A percentile compares a stretch with the other conserved stretches of the same genome.
Conservation (phyloP, 1,139 yeast species). For the Entelexis sorbosivorans region DNA sequence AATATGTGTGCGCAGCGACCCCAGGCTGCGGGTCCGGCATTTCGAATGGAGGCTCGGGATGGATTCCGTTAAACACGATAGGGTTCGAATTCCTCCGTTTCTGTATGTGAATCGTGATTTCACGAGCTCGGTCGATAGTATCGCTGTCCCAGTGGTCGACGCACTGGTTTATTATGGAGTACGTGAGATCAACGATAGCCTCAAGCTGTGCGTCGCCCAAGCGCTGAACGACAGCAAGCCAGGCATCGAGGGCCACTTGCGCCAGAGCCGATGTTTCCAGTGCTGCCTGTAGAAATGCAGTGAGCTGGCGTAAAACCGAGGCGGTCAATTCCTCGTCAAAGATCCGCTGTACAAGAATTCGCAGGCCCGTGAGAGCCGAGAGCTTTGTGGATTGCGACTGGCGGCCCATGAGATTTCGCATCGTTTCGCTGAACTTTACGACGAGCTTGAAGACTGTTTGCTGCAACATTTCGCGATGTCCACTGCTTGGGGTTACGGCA, state of each 20-base stretch:
- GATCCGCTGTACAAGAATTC: slow-evolving; percentile 53
- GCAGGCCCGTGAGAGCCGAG: slow-evolving; percentile 62
- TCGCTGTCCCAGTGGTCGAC: slow-evolving; percentile 15
- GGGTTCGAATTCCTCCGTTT: neutral
- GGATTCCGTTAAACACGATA: slow-evolving; percentile 1
- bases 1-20: slow-evolving; percentile 31
- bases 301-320: slow-evolving; percentile 42
- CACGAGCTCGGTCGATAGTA: slow-evolving; percentile 9
- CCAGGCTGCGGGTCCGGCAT: neutral
- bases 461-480: slow-evolving; percentile 21
- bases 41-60: slow-evolving; percentile 13
- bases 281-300: slow-evolving; percentile 76
- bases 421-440: slow-evolving; percentile 65
- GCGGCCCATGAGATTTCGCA: slow-evolving; percentile 61
- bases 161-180: slow-evolving; percentile 50
- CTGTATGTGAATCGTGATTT: slow-evolving; percentile 12
- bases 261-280: slow-evolving; percentile 55
- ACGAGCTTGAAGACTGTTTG: slow-evolving; percentile 56
- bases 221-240: slow-evolving; percentile 43
- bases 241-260: slow-evolving; percentile 52
- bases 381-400: slow-evolving; percentile 64
- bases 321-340: slow-evolving; percentile 64
- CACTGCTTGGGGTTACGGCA: neutral
- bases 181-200: slow-evolving; percentile 42
- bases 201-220: slow-evolving; percentile 43